Percentiles rank a stretch among this genome's conserved stretches.
Evolutionary conservation across 1,284 basidiomycete genomes (phyloP).

Genomic region (Microbotryum violaceum): DNA sequence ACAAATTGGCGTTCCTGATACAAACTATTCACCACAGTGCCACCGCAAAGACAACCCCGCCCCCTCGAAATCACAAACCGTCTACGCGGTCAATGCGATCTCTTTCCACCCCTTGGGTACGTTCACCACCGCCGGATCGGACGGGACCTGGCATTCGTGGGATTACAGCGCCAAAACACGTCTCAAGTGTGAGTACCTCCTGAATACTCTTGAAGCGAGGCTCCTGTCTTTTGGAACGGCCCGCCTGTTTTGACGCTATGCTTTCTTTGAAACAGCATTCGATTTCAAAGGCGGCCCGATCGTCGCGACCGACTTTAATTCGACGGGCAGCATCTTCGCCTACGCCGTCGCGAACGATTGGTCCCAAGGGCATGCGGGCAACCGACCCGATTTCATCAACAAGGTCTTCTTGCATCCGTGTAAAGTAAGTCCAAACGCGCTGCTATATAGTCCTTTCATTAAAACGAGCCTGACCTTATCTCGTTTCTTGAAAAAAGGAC

Average conservation of each 20-base stretch:
- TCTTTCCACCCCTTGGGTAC: constrained; percentile 87
- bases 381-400: constrained; percentile 68
- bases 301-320: constrained; percentile 68
- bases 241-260: not conserved
- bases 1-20: too few relatives aligned
- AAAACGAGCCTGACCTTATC: too few relatives aligned
- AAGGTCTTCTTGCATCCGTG: constrained; percentile 84
- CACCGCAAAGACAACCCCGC: constrained; percentile 31
- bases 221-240: not conserved
- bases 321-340: constrained; percentile 76
- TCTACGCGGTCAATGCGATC: constrained; percentile 86
- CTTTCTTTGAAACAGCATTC: constrained; percentile 50
- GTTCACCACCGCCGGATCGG: constrained; percentile 85
- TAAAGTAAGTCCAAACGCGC: constrained; percentile 47
- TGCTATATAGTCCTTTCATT: too few relatives aligned
- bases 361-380: constrained; percentile 76
- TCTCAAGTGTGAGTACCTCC: constrained; percentile 61
- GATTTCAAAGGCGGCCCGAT: constrained; percentile 62
- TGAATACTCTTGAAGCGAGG: not conserved
- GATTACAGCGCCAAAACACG: constrained; percentile 82
- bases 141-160: constrained; percentile 78
- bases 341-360: constrained; percentile 46
- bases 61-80: constrained; percentile 49
- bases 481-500: too few relatives aligned
- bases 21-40: not conserved